phyloP scores from a whole-genome alignment of 2,329 filamentous ascomycete genomes.

The Aspergillus nomiae region DNA sequence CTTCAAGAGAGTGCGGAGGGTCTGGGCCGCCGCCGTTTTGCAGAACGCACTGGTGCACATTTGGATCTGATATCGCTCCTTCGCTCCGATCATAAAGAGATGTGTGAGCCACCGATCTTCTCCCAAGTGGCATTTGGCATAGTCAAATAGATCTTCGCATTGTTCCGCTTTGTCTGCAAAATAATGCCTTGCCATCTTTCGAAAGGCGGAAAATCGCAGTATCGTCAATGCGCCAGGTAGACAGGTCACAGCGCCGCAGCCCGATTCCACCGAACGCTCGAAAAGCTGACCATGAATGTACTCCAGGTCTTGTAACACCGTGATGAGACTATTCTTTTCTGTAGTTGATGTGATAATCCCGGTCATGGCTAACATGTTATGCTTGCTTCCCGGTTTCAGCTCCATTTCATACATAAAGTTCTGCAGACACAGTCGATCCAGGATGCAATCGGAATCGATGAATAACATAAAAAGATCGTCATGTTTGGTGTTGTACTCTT shows the following conservation, averaged over 20 bases:
- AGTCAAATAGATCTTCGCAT: conserved; percentile 94
- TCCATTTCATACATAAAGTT: conserved; percentile 99
- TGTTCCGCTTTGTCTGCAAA: conserved; percentile 96
- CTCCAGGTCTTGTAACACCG: conserved; percentile 94
- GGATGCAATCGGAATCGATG: conserved; percentile 95
- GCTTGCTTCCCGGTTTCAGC: conserved; percentile 85
- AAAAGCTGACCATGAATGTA: conserved; percentile 97
- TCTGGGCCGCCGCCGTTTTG: conserved; percentile 96
- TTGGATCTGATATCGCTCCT: conserved; percentile 91
- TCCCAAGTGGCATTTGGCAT: conserved; percentile 90
- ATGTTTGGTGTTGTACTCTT: conserved; percentile 79
- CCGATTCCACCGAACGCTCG: conserved; percentile 92
- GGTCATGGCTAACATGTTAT: conserved; percentile 96
- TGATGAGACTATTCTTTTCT: conserved; percentile 83
- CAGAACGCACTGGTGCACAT: conserved; percentile 98
- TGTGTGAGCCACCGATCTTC: conserved; percentile 98
- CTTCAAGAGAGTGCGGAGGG: conserved; percentile 81
- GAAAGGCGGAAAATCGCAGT: conserved; percentile 91
- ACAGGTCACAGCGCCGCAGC: conserved; percentile 91
- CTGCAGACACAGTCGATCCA: conserved; percentile 87
- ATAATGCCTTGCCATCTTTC: conserved; percentile 97
- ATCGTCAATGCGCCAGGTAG: conserved; percentile 94
- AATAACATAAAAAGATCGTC: conserved; percentile 95
- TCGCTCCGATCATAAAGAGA: conserved; percentile 97
- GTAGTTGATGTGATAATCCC: conserved; percentile 96